A percentile compares a stretch with the other conserved stretches of the same genome.
Conservation (phyloP, 2,329 filamentous ascomycete species). For the Fusarium annulatum region DNA sequence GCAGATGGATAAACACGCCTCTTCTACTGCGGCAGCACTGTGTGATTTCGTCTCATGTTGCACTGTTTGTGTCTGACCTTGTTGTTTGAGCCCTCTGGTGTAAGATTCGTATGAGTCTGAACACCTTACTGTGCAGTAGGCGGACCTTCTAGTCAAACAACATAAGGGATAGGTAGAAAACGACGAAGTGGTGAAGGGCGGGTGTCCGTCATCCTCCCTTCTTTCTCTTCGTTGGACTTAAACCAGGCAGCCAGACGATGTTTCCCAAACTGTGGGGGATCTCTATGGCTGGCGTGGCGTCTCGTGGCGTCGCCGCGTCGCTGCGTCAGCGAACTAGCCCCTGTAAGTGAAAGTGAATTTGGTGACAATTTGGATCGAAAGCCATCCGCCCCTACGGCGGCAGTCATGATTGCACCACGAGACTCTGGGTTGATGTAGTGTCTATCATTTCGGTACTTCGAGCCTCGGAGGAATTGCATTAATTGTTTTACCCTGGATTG, state of each 20-base stretch:
- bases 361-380: neutral
- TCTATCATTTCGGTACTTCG: neutral
- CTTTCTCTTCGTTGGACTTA: conserved; percentile 4
- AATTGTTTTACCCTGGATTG: neutral
- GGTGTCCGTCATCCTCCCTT: conserved; percentile 21
- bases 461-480: neutral
- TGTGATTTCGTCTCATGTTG: neutral
- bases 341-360: conserved; percentile 16
- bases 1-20: conserved; percentile 26
- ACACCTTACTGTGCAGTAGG: neutral
- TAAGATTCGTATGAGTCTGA: conserved; percentile 17
- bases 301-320: conserved; percentile 21
- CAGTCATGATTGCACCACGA: neutral
- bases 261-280: conserved; percentile 19
- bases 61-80: neutral
- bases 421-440: neutral
- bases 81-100: neutral
- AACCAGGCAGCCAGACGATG: neutral
- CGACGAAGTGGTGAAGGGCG: conserved; percentile 15
- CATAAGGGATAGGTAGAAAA: conserved; percentile 1
- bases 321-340: conserved; percentile 24
- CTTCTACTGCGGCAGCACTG: conserved; percentile 14
- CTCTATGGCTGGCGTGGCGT: conserved; percentile 35
- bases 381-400: neutral
- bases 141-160: conserved; percentile 14